Evolutionary conservation across 805 yeast genomes (phyloP), one percentile per base, ranked within the genome.

Genomic region (Scheffersomyces lignosus): DNA sequence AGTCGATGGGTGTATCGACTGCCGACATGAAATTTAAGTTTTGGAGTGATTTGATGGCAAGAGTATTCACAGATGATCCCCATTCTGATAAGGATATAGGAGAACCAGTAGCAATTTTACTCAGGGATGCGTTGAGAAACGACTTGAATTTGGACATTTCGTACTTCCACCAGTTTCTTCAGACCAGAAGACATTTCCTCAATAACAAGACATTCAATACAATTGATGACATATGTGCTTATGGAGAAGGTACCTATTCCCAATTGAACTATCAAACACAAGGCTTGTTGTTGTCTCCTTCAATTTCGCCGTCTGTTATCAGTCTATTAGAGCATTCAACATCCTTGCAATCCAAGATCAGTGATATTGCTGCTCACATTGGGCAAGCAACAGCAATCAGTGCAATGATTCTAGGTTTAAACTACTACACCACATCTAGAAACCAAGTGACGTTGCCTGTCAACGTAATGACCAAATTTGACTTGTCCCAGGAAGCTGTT

Each of bases 301-400:
- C 65, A 2, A 63, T 81, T 5, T 71, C 83, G 1, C 87, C 86
- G 0, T 75, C 80, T 1, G 69, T 77, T 0, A 69, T 75, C 10
- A 54, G 60, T 27, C 51, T 79, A 22, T 56, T 83, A 23, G 78
- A 75, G 41, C 52, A 60, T 16, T 71, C 78, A 29, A 60, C 71
- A 0, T 44, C 43, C 4, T 52, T 79, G n/a, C 77, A 73, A 40
- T 58, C 58, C 13, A 46, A 56, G 4, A 61, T 79, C 6, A 71
- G 79, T 23, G 87, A 83, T 42, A 73, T 82, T 7, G 74, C 80
- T 8, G 93, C 95, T 0, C 95, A 87, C 59, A 61, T 87, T 26
- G 96, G 96, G 5, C 95, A 87, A 56, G 86, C 93, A 1, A 76
- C 83, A 0, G 81, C 89, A 0, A 69, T 87, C 9, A 80, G 87